Base-by-base conservation (phyloP, 139 green algal genomes). In the Coelastrella sp. region DNA sequence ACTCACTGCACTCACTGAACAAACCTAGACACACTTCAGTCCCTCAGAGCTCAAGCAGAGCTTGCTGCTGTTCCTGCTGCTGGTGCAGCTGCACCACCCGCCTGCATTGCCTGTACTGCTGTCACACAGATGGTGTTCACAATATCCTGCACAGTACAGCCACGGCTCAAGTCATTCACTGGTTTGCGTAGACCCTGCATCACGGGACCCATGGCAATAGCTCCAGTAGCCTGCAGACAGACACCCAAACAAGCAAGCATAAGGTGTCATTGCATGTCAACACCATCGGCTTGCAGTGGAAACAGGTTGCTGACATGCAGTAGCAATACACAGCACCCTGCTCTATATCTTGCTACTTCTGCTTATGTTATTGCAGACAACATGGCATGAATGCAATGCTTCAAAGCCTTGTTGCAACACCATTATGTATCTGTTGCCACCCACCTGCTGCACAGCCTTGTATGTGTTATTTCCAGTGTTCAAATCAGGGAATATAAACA, bases 401-500 rank as follows among this genome's bases (percentile, higher is more conserved):
- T n/a, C n/a, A n/a, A n/a, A n/a, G n/a, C n/a, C n/a, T n/a, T n/a
- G n/a, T n/a, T n/a, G n/a, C 45, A 57, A 57, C 45, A 57, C 11
- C 45, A 13, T 57, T 23, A 0, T 57, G 15, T 2, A 57, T 13
- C 2, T 57, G 17, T 15, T 11, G 90, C 89, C 84, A 35, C 48
- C 5, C 17, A 71, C 64, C 79, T 85, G 89, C 90, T 93, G 90
- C 76, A 93, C 90, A 0, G 90, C 93, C 90, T 97, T 97, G 92
- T 97, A 97, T 1, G 93, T 96, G 92, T 96, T 97, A 87, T 97
- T 97, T 75, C 93, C 89, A 0, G 95, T 96, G 89, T 98, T 97
- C 32, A 98, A 92, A 83, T 98, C 95, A 0, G 96, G 96, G 93
- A 98, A 98, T 25, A 98, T 91, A 79, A 94, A 94, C 11, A 98